Evolutionary conservation across 2,329 filamentous ascomycete genomes (phyloP).

Genomic region (Colletotrichum tanaceti): DNA sequence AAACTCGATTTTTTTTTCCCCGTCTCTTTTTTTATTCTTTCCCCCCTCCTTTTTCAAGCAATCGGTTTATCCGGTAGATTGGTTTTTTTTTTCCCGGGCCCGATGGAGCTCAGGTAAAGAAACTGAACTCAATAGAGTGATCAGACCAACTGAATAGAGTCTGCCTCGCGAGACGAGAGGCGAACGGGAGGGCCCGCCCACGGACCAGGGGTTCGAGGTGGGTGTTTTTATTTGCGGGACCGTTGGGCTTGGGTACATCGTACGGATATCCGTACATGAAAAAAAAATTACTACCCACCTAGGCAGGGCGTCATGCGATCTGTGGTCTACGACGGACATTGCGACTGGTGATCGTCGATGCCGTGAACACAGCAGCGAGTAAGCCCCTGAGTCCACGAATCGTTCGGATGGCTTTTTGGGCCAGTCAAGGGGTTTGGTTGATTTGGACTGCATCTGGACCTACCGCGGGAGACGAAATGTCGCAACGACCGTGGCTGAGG

Average conservation of each 20-base stretch:
- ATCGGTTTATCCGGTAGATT: not conserved
- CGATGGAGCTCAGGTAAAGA: not conserved
- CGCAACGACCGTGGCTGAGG: slow-evolving; percentile 8
- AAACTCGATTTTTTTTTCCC: not conserved
- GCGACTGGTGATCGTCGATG: slow-evolving; percentile 5
- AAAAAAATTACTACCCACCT: too few relatives aligned
- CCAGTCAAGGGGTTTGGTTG: not conserved
- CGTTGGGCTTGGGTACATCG: not conserved
- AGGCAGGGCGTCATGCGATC: not conserved
- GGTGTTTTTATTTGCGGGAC: not conserved
- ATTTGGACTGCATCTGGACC: not conserved
- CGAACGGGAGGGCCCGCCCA: slow-evolving; percentile 33
- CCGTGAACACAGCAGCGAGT: not conserved
- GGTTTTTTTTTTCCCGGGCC: not conserved
- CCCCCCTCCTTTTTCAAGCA: not conserved
- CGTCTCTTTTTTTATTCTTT: not conserved
- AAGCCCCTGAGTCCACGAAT: not conserved
- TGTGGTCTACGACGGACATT: not conserved
- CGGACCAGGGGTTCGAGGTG: slow-evolving; percentile 14
- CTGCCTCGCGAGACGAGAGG: not conserved
- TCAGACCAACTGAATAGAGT: not conserved
- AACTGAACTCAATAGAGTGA: not conserved
- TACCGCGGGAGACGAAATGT: slow-evolving; percentile 16
- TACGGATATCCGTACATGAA: too few relatives aligned
- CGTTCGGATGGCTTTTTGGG: not conserved